Percentiles rank a stretch among this genome's conserved stretches.
Evolutionary conservation across 2,329 filamentous ascomycete genomes (phyloP).

Genomic region (Aspergillus sp.): DNA sequence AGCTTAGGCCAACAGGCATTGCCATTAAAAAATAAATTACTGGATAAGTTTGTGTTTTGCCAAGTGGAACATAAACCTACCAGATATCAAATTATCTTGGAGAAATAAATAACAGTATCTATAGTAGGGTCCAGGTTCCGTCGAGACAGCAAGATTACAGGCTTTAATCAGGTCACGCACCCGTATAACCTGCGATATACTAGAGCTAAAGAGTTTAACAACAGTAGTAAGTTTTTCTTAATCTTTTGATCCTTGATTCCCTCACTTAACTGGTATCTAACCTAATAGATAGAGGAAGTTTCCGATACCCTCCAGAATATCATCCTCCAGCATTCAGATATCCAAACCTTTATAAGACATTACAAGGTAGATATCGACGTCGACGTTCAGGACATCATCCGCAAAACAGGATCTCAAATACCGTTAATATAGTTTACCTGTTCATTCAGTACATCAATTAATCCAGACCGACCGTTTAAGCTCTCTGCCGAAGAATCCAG

Average conservation of each 20-base stretch:
- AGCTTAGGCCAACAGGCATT: neutral
- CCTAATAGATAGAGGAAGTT: neutral
- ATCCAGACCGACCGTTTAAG: neutral
- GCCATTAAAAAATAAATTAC: neutral
- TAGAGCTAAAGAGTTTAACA: constrained; percentile 12
- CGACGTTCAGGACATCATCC: constrained; percentile 11
- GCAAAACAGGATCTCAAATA: neutral
- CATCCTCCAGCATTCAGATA: constrained; percentile 19
- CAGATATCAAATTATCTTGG: neutral
- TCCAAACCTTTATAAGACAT: constrained; percentile 18
- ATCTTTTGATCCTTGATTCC: neutral
- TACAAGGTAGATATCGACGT: constrained; percentile 18
- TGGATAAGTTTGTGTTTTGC: neutral
- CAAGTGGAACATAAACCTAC: neutral
- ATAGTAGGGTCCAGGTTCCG: neutral
- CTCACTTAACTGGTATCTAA: neutral
- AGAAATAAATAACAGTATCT: neutral
- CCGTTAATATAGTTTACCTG: neutral
- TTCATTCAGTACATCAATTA: neutral
- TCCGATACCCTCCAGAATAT: constrained; percentile 15
- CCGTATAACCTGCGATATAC: constrained; percentile 5
- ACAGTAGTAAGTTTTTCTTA: constrained; percentile 1
- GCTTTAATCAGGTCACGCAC: constrained; percentile 4
- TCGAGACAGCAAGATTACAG: neutral
- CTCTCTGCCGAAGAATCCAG: neutral